Percentiles rank a stretch among this genome's conserved stretches.
Conservation (phyloP, 139 green algal genomes). For the Chara braunii region DNA sequence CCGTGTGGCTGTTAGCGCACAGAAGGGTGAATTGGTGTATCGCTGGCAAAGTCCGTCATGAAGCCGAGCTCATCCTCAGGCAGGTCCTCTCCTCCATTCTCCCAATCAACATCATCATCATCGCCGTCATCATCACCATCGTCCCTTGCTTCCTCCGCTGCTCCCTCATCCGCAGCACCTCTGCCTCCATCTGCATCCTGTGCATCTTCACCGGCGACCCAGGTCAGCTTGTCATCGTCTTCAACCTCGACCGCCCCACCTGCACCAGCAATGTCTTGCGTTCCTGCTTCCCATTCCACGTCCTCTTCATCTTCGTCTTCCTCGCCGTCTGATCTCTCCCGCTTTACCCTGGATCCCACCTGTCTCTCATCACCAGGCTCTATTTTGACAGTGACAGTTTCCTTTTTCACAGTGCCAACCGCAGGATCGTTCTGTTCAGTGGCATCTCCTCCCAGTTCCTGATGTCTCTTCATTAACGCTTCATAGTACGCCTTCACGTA, state of each 20-base stretch:
- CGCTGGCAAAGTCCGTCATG: too few relatives aligned
- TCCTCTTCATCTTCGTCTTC: conserved; percentile 30
- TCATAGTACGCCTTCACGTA: conserved; percentile 37
- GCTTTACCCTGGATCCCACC: neutral
- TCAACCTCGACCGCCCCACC: neutral
- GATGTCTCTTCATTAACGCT: neutral
- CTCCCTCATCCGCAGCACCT: neutral
- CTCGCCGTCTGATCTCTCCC: neutral
- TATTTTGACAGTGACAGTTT: neutral
- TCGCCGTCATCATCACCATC: neutral
- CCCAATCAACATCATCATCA: neutral
- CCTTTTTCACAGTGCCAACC: neutral
- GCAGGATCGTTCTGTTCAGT: neutral
- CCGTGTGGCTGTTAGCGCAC: too few relatives aligned
- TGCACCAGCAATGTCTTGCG: neutral
- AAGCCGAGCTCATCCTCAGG: too few relatives aligned
- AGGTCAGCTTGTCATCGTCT: neutral
- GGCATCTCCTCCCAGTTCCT: conserved; percentile 1
- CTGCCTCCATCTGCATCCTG: conserved; percentile 5
- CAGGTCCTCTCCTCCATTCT: conserved; percentile 2
- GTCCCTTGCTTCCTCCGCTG: neutral
- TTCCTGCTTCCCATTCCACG: conserved; percentile 2
- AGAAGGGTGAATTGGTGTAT: too few relatives aligned
- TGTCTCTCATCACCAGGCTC: too few relatives aligned
- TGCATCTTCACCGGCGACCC: neutral